These are phyloP conservation scores for Maudiozyma turicensis DNA, from an alignment of 805 yeast species.

Conservation along the genomic window DNA sequence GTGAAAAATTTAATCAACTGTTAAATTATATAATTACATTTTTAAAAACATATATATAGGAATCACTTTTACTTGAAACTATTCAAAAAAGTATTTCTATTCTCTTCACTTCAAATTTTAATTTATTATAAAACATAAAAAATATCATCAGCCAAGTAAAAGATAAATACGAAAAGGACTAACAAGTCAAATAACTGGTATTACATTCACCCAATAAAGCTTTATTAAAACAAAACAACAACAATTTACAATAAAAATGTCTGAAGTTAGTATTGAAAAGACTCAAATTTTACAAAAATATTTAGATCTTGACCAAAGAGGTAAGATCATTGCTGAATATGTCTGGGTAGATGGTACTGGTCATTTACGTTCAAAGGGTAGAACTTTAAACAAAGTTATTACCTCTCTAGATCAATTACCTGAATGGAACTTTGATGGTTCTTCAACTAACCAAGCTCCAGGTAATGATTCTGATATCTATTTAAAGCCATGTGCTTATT, in stretches of 20 bases:
- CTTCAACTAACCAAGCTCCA: constrained; percentile 97
- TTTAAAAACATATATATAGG: too few relatives aligned
- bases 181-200: neutral
- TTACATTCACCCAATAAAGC: neutral
- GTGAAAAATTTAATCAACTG: too few relatives aligned
- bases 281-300: constrained; percentile 78
- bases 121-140: too few relatives aligned
- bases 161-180: too few relatives aligned
- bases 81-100: too few relatives aligned
- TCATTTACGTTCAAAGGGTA: constrained; percentile 86
- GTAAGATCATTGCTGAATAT: constrained; percentile 87
- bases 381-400: constrained; percentile 65
- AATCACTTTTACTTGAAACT: too few relatives aligned
- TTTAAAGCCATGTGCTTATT: constrained; percentile 89
- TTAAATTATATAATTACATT: too few relatives aligned
- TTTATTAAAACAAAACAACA: neutral
- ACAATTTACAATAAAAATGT: constrained; percentile 7
- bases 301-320: constrained; percentile 73
- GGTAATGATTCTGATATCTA: constrained; percentile 94
- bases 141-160: too few relatives aligned
- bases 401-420: constrained; percentile 77
- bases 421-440: constrained; percentile 99
- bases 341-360: constrained; percentile 96
- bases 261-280: constrained; percentile 36
- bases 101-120: too few relatives aligned